Conservation (phyloP, 306 rosid genomes). For the Coriaria nepalensis region DNA sequence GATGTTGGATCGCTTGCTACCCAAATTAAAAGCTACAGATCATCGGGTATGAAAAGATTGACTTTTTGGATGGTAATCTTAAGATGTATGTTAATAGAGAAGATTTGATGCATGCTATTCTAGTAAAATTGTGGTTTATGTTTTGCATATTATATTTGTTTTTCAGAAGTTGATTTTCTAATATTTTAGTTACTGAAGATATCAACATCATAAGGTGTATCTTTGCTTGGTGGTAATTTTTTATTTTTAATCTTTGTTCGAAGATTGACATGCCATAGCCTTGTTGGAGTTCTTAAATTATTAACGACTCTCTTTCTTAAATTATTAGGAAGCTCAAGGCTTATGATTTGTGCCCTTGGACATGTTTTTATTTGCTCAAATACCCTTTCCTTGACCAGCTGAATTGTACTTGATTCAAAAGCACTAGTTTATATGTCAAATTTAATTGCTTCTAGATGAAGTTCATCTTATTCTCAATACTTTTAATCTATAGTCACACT, state of each 20-base stretch:
- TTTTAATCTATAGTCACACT: too few species aligned
- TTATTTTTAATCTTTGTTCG: neutral
- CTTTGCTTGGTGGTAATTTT: neutral
- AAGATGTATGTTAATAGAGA: neutral
- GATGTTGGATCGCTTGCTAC: constrained; percentile 91
- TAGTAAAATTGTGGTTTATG: too few species aligned
- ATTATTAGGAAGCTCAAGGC: neutral
- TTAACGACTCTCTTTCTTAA: neutral
- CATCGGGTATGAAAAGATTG: constrained; percentile 62
- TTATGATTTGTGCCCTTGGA: too few species aligned
- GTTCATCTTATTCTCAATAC: too few species aligned
- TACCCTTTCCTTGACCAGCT: too few species aligned
- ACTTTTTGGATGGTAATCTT: neutral
- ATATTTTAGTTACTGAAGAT: neutral
- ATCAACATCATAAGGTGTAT: neutral
- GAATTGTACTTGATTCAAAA: too few species aligned
- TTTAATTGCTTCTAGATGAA: too few species aligned
- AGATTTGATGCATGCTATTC: neutral
- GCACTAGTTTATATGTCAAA: too few species aligned
- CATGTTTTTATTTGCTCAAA: too few species aligned
- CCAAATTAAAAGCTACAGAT: constrained; percentile 91
- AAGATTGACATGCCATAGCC: neutral
- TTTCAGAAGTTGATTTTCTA: too few species aligned
- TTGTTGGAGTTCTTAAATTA: neutral
- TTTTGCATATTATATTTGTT: too few species aligned